Evolutionary conservation across 352 stramenopile genomes (phyloP), one percentile per base, ranked within the genome.

Genomic region (Pythium utonaiense): DNA sequence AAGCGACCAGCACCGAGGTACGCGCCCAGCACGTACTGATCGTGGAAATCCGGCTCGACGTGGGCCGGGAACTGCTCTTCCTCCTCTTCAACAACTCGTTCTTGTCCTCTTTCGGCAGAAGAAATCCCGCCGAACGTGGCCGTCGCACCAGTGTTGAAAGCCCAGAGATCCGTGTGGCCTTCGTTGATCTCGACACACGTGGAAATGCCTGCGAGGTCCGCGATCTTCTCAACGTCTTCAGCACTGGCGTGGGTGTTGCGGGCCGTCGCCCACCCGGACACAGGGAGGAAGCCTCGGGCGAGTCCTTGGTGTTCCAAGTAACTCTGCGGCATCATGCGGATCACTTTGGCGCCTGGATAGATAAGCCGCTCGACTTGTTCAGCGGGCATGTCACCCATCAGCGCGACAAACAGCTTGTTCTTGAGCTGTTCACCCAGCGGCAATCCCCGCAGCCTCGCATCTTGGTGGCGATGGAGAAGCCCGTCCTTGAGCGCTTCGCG

Each of bases 291-390:
- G 1, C 74, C 76, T 28, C 76, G 85, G 3, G 75, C 75, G 30
- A 90, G 57, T 1, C 78, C 80, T n/a, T 73, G 68, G 31, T 61
- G 67, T 54, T 88, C 78, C 45, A 87, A 59, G 34, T 86, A 78
- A 19, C 59, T 77, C 51, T 86, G 70, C 30, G 80, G 77, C 76
- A 90, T 88, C 70, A 90, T 83, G 49, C 78, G 80, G 51, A 90
- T 87, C 49, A 90, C 80, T 55, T 84, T 86, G 27, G 80, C 80
- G 9, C 78, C 77, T 0, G 80, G 80, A 50, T 73, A 78, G 41
- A 90, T 64, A 38, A 90, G 65, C 6, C 68, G 40, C 59, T 87
- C 80, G 6, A 90, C 62, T 58, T 88, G 69, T 14, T 75, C 66
- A 0, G 78, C 68, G 6, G 74, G 71, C 38, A 88, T 59, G 36